Percentiles rank a stretch among this genome's conserved stretches.
Evolutionary conservation across 495 filamentous ascomycete genomes (phyloP).

Genomic region (Xylaria flabelliformis): DNA sequence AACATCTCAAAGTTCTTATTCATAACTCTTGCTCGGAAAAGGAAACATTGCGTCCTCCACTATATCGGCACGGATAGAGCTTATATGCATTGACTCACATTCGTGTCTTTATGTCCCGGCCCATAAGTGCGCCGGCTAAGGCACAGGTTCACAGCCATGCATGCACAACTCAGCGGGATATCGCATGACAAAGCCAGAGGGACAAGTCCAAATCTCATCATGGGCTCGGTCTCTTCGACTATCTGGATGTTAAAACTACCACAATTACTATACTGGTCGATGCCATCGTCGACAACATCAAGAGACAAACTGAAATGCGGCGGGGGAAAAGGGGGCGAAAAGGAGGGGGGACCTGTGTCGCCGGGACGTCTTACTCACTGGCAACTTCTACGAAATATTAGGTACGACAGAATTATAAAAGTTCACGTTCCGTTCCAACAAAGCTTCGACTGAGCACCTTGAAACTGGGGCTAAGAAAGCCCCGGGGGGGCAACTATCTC

Average conservation of each 20-base stretch:
- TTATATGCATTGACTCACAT: background rate
- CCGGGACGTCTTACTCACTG: background rate
- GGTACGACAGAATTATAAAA: background rate
- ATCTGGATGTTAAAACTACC: background rate
- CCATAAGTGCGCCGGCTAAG: too few relatives aligned
- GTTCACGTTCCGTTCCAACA: background rate
- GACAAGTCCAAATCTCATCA: background rate
- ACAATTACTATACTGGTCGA: background rate
- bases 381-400: background rate
- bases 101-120: too few relatives aligned
- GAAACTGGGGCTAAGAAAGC: background rate
- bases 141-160: background rate
- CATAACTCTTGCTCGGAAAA: background rate
- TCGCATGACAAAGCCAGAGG: background rate
- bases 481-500: too few relatives aligned
- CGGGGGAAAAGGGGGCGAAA: background rate
- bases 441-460: background rate
- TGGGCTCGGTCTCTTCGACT: background rate
- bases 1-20: background rate
- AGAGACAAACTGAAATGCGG: background rate
- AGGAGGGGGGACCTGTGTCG: background rate
- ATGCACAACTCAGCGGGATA: background rate
- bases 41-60: background rate
- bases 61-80: background rate
- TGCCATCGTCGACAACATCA: background rate